Evolutionary conservation across 2,329 filamentous ascomycete species (phyloP), one percentile per base, ranked within the genome.

Genomic region (Helicocarpus griseus): DNA sequence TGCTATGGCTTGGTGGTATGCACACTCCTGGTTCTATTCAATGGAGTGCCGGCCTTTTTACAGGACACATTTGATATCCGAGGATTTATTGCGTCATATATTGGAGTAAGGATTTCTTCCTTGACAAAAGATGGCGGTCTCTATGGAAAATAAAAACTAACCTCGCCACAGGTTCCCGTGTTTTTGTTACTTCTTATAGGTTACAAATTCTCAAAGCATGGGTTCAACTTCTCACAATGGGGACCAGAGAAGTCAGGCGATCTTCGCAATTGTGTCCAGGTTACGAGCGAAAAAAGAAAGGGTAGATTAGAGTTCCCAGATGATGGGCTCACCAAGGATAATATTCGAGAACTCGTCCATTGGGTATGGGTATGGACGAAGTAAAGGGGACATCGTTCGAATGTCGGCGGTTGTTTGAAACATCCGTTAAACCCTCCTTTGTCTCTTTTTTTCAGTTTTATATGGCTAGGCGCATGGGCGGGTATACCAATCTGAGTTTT

Each of bases 291-390:
- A 24, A 58, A 49, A 29, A 54, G 68, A 38, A 69, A 68, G 48
- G 68, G 68, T 14, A 61, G 66, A 51, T 56, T 71, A 33, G 64
- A 69, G 51, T 63, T 70, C 38, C 63, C 64, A 6, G 67, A 69
- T 19, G 57, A 62, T 31, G 63, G 63, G 1, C 21, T 41, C 24
- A 68, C 65, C 14, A 62, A 56, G 49, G 60, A 63, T 8, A 70
- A 70, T 52, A 35, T 55, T 31, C 29, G 40, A 13, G 59, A 57
- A 1, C 64, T 71, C 45, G 29, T 63, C 4, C 48, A 57, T 9
- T 71, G 67, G 67, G 35, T 71, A 36, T 69, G 65, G 67, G 65
- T 65, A 24, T 71, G 68, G 68, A 58, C 64, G 53, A 70, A 68
- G 48, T 71, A 61, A 28, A 17, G 5, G 5, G 11, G 13, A 33